A percentile compares a stretch with the other conserved stretches of the same genome.
Evolutionary conservation across 345 rosid genomes (phyloP).

Genomic region (Eucalyptus sideroxylon): DNA sequence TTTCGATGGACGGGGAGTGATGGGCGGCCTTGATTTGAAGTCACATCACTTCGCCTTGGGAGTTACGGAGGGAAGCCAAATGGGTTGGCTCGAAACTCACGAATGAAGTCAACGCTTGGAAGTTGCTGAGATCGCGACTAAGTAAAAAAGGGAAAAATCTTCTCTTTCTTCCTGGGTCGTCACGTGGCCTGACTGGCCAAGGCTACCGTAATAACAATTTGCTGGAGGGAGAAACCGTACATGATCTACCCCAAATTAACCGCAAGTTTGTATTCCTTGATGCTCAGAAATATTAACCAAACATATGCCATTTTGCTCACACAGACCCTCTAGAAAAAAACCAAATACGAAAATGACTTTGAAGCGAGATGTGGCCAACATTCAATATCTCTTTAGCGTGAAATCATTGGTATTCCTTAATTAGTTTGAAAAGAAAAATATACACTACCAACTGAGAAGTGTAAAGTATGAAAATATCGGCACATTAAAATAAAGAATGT

Average conservation of each 20-base stretch:
- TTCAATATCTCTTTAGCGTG: too few relatives aligned
- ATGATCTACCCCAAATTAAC: background rate
- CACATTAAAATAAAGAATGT: accelerated
- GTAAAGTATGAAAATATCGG: accelerated
- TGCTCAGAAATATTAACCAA: background rate
- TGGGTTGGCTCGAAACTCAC: background rate
- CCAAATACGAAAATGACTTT: too few relatives aligned
- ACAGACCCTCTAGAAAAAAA: too few relatives aligned
- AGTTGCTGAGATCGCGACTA: background rate
- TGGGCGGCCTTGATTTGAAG: background rate
- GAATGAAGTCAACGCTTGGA: background rate
- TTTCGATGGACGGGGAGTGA: background rate
- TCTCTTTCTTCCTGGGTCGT: background rate
- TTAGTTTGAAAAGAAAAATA: too few relatives aligned
- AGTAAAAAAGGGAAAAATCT: background rate
- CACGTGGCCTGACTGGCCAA: background rate
- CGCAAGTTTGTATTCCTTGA: background rate
- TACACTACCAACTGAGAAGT: accelerated
- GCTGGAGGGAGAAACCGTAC: background rate
- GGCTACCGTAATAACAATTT: background rate
- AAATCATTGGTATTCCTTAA: too few relatives aligned
- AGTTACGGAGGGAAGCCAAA: background rate
- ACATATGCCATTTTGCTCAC: background rate
- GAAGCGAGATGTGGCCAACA: accelerated
- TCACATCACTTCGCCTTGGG: background rate